Percentiles rank a stretch among this genome's conserved stretches.
phyloP scores from a whole-genome alignment of 2,329 filamentous ascomycete species.

The Malbranchea cinnamomea region DNA sequence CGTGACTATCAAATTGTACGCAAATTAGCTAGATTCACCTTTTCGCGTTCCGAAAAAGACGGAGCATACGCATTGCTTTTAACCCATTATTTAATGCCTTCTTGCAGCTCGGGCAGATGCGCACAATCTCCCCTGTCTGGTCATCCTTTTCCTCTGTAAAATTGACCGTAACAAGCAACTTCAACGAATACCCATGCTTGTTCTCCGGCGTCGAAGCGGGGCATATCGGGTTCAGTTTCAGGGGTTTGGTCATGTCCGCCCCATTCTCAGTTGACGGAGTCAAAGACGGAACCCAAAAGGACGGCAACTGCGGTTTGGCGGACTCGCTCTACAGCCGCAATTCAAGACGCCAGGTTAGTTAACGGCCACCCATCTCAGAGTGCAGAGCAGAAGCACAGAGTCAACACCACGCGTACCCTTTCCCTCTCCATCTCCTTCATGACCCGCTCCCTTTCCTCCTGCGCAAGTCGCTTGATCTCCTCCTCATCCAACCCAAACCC shows the following conservation, averaged over 20 bases:
- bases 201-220: slow-evolving; percentile 54
- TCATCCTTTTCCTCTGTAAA: slow-evolving; percentile 58
- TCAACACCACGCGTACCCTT: slow-evolving; percentile 35
- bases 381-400: background rate
- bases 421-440: slow-evolving; percentile 58
- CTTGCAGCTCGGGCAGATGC: slow-evolving; percentile 71
- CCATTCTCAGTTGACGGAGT: slow-evolving; percentile 51
- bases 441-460: slow-evolving; percentile 54
- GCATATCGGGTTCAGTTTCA: slow-evolving; percentile 58
- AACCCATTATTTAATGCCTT: slow-evolving; percentile 71
- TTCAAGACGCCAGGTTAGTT: slow-evolving; percentile 2
- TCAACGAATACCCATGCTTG: slow-evolving; percentile 62
- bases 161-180: slow-evolving; percentile 57
- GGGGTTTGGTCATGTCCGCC: slow-evolving; percentile 42
- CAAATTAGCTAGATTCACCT: background rate
- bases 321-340: slow-evolving; percentile 29
- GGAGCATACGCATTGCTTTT: slow-evolving; percentile 48
- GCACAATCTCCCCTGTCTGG: slow-evolving; percentile 31
- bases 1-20: slow-evolving; percentile 36
- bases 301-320: slow-evolving; percentile 55
- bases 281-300: slow-evolving; percentile 84
- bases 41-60: no score
- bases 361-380: no score
- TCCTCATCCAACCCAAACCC: slow-evolving; percentile 71
- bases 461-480: slow-evolving; percentile 55